phyloP scores from a whole-genome alignment of 1,284 basidiomycete genomes.

The Ceratobasidium sp. region DNA sequence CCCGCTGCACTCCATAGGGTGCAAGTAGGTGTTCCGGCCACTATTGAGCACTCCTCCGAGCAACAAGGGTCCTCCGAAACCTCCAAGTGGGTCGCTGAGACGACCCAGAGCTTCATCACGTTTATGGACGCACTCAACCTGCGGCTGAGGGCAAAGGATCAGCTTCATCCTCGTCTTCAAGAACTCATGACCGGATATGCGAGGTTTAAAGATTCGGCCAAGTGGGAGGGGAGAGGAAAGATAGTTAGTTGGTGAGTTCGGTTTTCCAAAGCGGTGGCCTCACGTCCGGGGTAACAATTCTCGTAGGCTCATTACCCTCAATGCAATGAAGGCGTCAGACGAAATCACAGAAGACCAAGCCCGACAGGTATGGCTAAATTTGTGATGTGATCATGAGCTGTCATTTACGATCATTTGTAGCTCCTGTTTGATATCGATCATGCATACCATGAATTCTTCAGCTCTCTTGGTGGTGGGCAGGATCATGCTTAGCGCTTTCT shows the following conservation, averaged over 20 bases:
- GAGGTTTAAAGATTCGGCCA: slow-evolving; percentile 88
- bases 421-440: slow-evolving; percentile 96
- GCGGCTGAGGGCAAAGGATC: slow-evolving; percentile 92
- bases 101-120: slow-evolving; percentile 98
- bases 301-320: slow-evolving; percentile 89
- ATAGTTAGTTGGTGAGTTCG: slow-evolving; percentile 86
- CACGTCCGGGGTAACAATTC: neutral
- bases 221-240: slow-evolving; percentile 92
- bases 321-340: slow-evolving; percentile 96
- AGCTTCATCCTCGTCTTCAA: slow-evolving; percentile 92
- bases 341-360: slow-evolving; percentile 96
- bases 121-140: slow-evolving; percentile 98
- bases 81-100: slow-evolving; percentile 98
- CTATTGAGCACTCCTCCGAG: slow-evolving; percentile 86
- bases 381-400: neutral
- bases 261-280: neutral
- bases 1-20: slow-evolving; percentile 91
- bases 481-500: slow-evolving; percentile 35
- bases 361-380: slow-evolving; percentile 68
- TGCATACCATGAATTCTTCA: slow-evolving; percentile 95
- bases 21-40: slow-evolving; percentile 93
- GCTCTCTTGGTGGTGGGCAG: slow-evolving; percentile 67
- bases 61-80: slow-evolving; percentile 76
- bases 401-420: slow-evolving; percentile 52
- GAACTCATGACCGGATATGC: slow-evolving; percentile 93